Percentiles rank a stretch among this genome's conserved stretches.
These are phyloP conservation scores for Ehretia macrophylla DNA, from an alignment of 257 asterid species.

Conservation along the genomic window DNA sequence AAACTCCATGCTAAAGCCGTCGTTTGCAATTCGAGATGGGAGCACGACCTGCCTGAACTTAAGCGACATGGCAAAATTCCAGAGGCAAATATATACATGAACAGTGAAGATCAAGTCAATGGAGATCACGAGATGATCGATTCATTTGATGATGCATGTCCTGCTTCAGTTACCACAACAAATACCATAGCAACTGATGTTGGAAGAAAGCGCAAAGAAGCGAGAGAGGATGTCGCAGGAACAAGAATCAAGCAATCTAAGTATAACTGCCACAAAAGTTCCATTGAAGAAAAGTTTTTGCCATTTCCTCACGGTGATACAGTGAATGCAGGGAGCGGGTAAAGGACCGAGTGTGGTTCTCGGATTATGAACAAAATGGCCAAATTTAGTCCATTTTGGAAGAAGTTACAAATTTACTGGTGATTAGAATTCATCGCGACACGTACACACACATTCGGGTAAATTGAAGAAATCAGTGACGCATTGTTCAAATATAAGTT, in stretches of 20 bases:
- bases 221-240: slow-evolving; percentile 26
- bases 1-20: slow-evolving; percentile 33
- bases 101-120: slow-evolving; percentile 3
- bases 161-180: slow-evolving; percentile 15
- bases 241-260: slow-evolving; percentile 38
- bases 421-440: too few relatives aligned
- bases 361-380: too few relatives aligned
- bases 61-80: slow-evolving; percentile 5
- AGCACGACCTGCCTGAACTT: slow-evolving; percentile 17
- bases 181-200: slow-evolving; percentile 13
- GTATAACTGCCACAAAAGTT: slow-evolving; percentile 27
- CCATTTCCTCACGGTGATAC: slow-evolving; percentile 16
- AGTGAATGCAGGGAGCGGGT: slow-evolving; percentile 13
- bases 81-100: slow-evolving; percentile 4
- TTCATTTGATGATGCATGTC: slow-evolving; percentile 10
- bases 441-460: too few relatives aligned
- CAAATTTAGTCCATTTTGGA: too few relatives aligned
- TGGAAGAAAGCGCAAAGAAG: slow-evolving; percentile 58
- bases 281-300: slow-evolving; percentile 15
- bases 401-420: too few relatives aligned
- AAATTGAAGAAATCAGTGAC: too few relatives aligned
- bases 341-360: neutral
- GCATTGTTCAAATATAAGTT: too few relatives aligned
- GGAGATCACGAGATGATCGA: slow-evolving; percentile 39
- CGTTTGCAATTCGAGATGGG: slow-evolving; percentile 16